These are phyloP conservation scores for Amphicarpaea edgeworthii DNA, from an alignment of 306 rosid genomes.

Conservation along the genomic window DNA sequence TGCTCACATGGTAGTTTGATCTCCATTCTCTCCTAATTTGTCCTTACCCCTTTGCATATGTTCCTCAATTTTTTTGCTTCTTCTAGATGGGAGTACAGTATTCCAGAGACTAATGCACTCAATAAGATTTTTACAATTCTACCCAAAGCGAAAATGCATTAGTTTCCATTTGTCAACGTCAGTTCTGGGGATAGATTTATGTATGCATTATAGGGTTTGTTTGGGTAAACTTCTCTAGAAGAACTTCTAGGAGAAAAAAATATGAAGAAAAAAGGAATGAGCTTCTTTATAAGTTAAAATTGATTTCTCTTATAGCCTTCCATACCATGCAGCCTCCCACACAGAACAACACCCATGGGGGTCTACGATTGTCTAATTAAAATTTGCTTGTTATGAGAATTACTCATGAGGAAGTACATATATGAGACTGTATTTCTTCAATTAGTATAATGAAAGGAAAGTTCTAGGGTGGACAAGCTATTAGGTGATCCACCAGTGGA, in stretches of 20 bases:
- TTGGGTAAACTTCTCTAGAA: too few relatives aligned
- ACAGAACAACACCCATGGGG: too few relatives aligned
- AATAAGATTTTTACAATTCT: not conserved
- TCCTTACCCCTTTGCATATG: not conserved
- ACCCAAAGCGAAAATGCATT: not conserved
- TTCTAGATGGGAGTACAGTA: not conserved
- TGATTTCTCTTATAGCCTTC: too few relatives aligned
- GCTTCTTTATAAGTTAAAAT: too few relatives aligned
- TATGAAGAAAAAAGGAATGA: too few relatives aligned
- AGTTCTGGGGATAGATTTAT: not conserved
- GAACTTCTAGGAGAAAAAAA: too few relatives aligned
- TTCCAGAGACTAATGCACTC: constrained; percentile 17
- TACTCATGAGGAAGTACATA: constrained; percentile 3
- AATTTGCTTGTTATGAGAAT: not conserved
- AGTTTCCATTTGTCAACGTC: not conserved
- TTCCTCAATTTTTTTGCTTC: not conserved
- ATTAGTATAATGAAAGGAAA: not conserved
- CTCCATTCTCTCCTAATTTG: not conserved
- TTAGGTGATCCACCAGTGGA: too few relatives aligned
- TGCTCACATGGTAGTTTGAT: constrained; percentile 15
- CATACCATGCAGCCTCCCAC: too few relatives aligned
- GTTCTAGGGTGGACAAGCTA: too few relatives aligned
- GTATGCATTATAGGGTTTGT: not conserved
- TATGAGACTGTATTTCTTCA: constrained; percentile 1
- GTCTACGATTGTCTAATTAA: not conserved